Evolutionary conservation across 1,284 basidiomycete genomes (phyloP).

Genomic region (Stygiomarasmius scandens): DNA sequence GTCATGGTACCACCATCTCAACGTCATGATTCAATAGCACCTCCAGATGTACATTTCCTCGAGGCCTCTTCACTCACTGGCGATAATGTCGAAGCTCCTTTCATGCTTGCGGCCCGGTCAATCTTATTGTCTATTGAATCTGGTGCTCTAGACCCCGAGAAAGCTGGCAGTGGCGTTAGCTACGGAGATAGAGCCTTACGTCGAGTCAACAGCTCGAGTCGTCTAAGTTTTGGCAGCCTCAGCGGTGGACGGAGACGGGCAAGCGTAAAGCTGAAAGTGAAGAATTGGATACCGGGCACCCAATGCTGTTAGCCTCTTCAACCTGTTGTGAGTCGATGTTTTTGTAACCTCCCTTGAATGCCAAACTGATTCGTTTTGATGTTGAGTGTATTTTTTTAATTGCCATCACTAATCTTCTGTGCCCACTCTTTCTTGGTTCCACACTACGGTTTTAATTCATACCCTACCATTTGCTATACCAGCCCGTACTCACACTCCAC

Average conservation of each 20-base stretch:
- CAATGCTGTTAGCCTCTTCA: conserved; percentile 50
- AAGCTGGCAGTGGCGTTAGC: conserved; percentile 90
- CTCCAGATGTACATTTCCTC: conserved; percentile 84
- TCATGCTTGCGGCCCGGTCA: conserved; percentile 86
- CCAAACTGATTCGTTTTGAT: background rate
- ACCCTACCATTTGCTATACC: conserved; percentile 34
- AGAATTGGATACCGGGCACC: conserved; percentile 57
- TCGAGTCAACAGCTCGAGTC: conserved; percentile 83
- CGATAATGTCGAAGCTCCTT: conserved; percentile 93
- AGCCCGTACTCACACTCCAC: conserved; percentile 27
- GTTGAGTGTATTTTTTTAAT: conserved; percentile 4
- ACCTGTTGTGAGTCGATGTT: background rate
- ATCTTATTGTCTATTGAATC: conserved; percentile 94
- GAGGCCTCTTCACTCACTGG: conserved; percentile 93
- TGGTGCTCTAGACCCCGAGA: conserved; percentile 90
- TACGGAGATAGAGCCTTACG: conserved; percentile 93
- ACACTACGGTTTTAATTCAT: conserved; percentile 19
- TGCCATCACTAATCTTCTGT: conserved; percentile 18
- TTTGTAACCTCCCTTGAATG: background rate
- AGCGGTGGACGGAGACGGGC: conserved; percentile 62
- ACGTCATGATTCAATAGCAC: conserved; percentile 6
- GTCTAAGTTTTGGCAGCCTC: conserved; percentile 78
- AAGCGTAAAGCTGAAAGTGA: conserved; percentile 60
- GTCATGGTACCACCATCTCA: conserved; percentile 19
- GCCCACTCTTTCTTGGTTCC: conserved; percentile 16